Conservation (phyloP, 768 basidiomycete species). For the Russula emetica region DNA sequence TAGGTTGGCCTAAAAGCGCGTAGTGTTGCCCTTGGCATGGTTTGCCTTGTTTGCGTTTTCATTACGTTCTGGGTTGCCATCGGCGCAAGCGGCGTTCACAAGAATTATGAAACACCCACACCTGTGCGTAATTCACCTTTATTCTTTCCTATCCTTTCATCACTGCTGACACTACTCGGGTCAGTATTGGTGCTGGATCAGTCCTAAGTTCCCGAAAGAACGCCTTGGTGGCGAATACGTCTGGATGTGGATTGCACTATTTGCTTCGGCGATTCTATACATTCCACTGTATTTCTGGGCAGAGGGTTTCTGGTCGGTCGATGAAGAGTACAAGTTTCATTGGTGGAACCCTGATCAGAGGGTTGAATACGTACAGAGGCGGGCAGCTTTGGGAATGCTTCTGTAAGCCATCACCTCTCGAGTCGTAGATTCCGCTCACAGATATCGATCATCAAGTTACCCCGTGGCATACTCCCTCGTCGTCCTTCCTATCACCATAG, state of each 20-base stretch:
- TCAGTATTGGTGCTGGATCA: conserved; percentile 45
- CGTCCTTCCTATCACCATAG: too few species aligned
- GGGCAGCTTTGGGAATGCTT: conserved; percentile 26
- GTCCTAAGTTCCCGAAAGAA: conserved; percentile 32
- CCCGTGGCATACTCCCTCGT: too few species aligned
- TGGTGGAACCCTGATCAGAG: conserved; percentile 13
- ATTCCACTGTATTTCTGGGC: conserved; percentile 37
- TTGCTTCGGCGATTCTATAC: conserved; percentile 37
- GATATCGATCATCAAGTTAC: too few species aligned
- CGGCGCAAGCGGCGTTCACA: not conserved
- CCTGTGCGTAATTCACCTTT: conserved; percentile 31
- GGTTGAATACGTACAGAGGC: conserved; percentile 11
- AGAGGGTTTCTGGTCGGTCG: too few species aligned
- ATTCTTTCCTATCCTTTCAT: not conserved
- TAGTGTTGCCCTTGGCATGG: conserved; percentile 28
- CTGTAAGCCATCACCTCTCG: conserved; percentile 13
- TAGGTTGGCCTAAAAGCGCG: conserved; percentile 34
- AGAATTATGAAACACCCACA: conserved; percentile 31
- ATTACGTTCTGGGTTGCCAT: conserved; percentile 39
- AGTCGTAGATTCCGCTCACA: too few species aligned
- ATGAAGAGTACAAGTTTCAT: conserved; percentile 34
- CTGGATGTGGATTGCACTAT: conserved; percentile 45
- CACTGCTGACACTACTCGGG: conserved; percentile 11
- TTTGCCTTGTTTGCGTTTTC: conserved; percentile 11
- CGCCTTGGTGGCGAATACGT: conserved; percentile 43